Evolutionary conservation across 2,329 filamentous ascomycete genomes (phyloP).

Genomic region (Lecanicillium sp.): DNA sequence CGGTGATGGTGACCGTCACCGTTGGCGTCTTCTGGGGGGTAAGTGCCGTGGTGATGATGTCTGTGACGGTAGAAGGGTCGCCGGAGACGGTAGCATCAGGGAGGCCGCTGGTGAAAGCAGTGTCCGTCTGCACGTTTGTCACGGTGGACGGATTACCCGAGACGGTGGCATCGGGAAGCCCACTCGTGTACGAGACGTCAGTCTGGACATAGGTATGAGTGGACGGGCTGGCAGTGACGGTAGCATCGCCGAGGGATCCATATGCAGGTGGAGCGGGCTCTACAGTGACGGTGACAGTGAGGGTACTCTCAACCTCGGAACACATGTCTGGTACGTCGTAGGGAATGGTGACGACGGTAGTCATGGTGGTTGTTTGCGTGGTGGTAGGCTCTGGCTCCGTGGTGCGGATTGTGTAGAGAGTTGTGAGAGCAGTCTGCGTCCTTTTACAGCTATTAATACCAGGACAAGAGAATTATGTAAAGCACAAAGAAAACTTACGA

Average conservation of each 20-base stretch:
- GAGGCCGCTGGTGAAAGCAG: conserved; percentile 18
- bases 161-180: conserved; percentile 15
- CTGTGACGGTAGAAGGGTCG: conserved; percentile 22
- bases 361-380: conserved; percentile 15
- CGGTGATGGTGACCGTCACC: conserved; percentile 20
- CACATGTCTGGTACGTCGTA: conserved; percentile 13
- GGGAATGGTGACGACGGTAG: conserved; percentile 14
- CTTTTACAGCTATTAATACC: conserved; percentile 14
- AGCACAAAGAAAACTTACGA: too few relatives aligned
- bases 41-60: conserved; percentile 13
- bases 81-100: conserved; percentile 24
- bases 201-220: conserved; percentile 5
- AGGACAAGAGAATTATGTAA: too few relatives aligned
- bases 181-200: conserved; percentile 6
- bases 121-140: conserved; percentile 17
- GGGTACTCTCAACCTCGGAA: conserved; percentile 3
- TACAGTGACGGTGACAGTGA: conserved; percentile 17
- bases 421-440: conserved; percentile 24
- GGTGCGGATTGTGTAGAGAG: conserved; percentile 22
- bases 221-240: conserved; percentile 2
- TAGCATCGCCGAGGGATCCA: background rate
- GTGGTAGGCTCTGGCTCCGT: conserved; percentile 8
- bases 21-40: conserved; percentile 3
- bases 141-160: conserved; percentile 15
- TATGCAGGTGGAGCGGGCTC: background rate